Conservation (phyloP, 768 basidiomycete genomes). For the Boletus rubroflammeus region DNA sequence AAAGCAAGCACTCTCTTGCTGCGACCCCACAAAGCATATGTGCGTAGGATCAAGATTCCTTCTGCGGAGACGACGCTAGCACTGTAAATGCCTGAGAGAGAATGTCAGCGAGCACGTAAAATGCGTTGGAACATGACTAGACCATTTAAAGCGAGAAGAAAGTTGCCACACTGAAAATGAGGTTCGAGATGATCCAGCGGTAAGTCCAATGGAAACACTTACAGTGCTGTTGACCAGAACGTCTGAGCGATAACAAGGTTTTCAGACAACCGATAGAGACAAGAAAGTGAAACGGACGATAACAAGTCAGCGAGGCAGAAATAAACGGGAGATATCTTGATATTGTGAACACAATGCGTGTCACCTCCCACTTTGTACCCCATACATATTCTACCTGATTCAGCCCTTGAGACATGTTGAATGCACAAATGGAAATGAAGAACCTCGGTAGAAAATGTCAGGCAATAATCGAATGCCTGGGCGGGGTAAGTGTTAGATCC, state of each 20-base stretch:
- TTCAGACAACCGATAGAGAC: not conserved
- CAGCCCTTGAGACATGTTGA: not conserved
- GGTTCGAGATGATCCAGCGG: not conserved
- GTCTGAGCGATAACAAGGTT: not conserved
- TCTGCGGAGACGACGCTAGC: conserved; percentile 8
- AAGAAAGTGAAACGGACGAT: conserved; percentile 6
- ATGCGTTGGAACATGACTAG: not conserved
- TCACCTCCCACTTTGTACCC: conserved; percentile 19
- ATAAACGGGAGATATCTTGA: conserved; percentile 28
- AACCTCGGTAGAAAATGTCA: conserved; percentile 26
- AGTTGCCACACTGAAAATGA: conserved; percentile 15
- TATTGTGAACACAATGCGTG: conserved; percentile 24
- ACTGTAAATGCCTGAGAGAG: conserved; percentile 10
- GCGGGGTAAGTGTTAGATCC: not conserved
- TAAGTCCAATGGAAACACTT: not conserved
- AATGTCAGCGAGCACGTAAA: not conserved
- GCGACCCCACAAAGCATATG: conserved; percentile 25
- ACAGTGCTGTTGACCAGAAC: conserved; percentile 1
- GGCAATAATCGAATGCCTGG: conserved; percentile 22
- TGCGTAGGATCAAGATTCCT: conserved; percentile 23
- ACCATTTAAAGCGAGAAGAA: conserved; percentile 16
- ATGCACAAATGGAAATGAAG: not conserved
- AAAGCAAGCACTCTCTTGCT: conserved; percentile 13
- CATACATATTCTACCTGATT: conserved; percentile 22
- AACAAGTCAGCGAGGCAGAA: conserved; percentile 13